These are phyloP conservation scores for Aphanomyces euteiches DNA, from an alignment of 352 stramenopile genomes.

Conservation along the genomic window DNA sequence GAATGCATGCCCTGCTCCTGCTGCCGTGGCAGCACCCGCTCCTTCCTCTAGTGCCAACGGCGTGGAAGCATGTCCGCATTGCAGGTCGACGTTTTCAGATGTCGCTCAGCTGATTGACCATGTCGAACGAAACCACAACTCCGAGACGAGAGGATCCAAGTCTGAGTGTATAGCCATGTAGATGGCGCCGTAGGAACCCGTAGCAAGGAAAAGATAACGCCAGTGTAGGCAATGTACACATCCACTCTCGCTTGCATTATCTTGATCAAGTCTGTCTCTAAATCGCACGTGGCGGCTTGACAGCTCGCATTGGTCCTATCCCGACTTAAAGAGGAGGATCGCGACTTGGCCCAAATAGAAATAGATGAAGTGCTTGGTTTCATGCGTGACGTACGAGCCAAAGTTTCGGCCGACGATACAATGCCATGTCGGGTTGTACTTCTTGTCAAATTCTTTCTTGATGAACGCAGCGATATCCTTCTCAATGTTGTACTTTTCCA, in stretches of 20 bases:
- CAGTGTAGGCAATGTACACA: too few relatives aligned
- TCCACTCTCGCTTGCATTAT: too few relatives aligned
- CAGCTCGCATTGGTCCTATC: constrained; percentile 34
- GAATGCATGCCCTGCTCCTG: not conserved
- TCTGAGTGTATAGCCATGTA: constrained; percentile 19
- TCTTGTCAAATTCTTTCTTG: constrained; percentile 92
- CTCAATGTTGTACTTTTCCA: constrained; percentile 99
- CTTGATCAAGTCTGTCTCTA: too few relatives aligned
- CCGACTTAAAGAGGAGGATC: constrained; percentile 93
- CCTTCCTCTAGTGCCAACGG: not conserved
- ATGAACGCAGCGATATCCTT: constrained; percentile 93
- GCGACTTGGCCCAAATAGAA: constrained; percentile 93
- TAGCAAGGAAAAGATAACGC: not conserved
- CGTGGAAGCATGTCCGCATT: constrained; percentile 6
- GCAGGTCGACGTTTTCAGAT: constrained; percentile 10
- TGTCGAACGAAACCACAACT: constrained; percentile 2
- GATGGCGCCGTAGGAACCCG: not conserved
- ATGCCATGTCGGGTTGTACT: constrained; percentile 92
- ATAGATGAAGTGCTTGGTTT: constrained; percentile 94
- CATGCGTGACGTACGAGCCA: constrained; percentile 91
- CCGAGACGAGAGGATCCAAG: not conserved
- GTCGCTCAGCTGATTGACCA: constrained; percentile 19
- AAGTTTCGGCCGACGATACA: constrained; percentile 95
- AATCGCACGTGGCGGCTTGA: too few relatives aligned
- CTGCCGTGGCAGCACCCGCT: not conserved